phyloP scores from a whole-genome alignment of 2,329 filamentous ascomycete genomes.

The Fusarium acutatum region DNA sequence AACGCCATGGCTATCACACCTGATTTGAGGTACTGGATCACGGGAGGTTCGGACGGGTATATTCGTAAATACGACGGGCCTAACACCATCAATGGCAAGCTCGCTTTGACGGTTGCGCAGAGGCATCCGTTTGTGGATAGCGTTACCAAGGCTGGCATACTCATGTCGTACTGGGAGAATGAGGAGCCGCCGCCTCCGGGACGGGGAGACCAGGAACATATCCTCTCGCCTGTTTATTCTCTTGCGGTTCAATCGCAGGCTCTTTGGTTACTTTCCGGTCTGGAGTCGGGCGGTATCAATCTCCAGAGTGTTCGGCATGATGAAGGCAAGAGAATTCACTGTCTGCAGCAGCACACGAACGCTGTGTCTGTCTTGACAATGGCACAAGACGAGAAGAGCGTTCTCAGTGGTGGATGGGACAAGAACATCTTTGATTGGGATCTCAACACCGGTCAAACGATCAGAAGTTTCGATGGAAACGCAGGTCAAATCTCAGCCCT shows the following conservation, averaged over 20 bases:
- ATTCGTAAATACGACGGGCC: conserved; percentile 97
- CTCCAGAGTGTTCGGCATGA: conserved; percentile 93
- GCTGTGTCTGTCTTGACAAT: conserved; percentile 89
- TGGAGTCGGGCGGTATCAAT: conserved; percentile 92
- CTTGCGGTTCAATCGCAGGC: conserved; percentile 90
- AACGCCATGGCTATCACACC: conserved; percentile 92
- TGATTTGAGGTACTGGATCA: conserved; percentile 95
- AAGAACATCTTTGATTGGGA: conserved; percentile 96
- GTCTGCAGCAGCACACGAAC: conserved; percentile 84
- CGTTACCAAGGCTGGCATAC: conserved; percentile 91
- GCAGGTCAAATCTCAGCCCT: conserved; percentile 88
- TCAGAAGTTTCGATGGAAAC: conserved; percentile 78
- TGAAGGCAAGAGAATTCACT: conserved; percentile 88
- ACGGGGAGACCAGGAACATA: conserved; percentile 63
- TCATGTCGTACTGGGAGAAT: conserved; percentile 99
- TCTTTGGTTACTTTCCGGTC: conserved; percentile 88
- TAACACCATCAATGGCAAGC: conserved; percentile 93
- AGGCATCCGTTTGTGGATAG: conserved; percentile 97
- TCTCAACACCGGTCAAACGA: conserved; percentile 81
- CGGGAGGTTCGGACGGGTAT: conserved; percentile 92
- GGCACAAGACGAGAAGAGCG: conserved; percentile 83
- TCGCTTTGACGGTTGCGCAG: conserved; percentile 93
- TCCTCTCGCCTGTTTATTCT: conserved; percentile 91
- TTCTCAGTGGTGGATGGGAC: conserved; percentile 96
- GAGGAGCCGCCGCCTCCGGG: conserved; percentile 71